A percentile compares a stretch with the other conserved stretches of the same genome.
Evolutionary conservation across 768 basidiomycete species (phyloP).

Genomic region (Tricholomella constricta): DNA sequence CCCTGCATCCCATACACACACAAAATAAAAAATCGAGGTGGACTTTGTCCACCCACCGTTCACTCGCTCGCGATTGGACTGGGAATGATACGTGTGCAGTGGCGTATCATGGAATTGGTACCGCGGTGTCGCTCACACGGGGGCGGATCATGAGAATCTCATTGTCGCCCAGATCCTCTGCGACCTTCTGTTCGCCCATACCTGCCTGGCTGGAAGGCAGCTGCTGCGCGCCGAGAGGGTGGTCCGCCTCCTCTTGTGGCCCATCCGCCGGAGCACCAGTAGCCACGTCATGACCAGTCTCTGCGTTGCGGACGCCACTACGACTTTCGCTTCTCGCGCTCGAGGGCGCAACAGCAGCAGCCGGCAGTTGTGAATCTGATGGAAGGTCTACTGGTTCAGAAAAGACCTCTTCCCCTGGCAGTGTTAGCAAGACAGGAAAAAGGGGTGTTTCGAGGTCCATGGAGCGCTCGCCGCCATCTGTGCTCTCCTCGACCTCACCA

Average conservation of each 20-base stretch:
- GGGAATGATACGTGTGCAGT: too few relatives aligned
- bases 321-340: not conserved
- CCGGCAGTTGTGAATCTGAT: too few relatives aligned
- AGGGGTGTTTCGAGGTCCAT: conserved; percentile 21
- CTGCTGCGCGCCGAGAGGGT: too few relatives aligned
- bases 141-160: conserved; percentile 13
- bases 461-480: conserved; percentile 19
- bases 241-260: too few relatives aligned
- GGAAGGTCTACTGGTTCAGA: not conserved
- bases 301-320: not conserved
- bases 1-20: too few relatives aligned
- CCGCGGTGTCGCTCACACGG: not conserved
- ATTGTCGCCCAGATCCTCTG: not conserved
- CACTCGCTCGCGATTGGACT: too few relatives aligned
- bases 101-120: not conserved
- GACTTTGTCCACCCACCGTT: too few relatives aligned
- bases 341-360: not conserved
- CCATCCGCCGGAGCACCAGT: too few relatives aligned
- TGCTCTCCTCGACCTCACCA: not conserved
- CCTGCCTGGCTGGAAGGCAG: too few relatives aligned
- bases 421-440: conserved; percentile 2
- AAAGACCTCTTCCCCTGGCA: not conserved
- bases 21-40: too few relatives aligned
- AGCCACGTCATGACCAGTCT: not conserved
- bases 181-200: not conserved